Percentiles rank a stretch among this genome's conserved stretches.
Conservation (phyloP, 129 eudicot species). For the Erigeron canadensis region DNA sequence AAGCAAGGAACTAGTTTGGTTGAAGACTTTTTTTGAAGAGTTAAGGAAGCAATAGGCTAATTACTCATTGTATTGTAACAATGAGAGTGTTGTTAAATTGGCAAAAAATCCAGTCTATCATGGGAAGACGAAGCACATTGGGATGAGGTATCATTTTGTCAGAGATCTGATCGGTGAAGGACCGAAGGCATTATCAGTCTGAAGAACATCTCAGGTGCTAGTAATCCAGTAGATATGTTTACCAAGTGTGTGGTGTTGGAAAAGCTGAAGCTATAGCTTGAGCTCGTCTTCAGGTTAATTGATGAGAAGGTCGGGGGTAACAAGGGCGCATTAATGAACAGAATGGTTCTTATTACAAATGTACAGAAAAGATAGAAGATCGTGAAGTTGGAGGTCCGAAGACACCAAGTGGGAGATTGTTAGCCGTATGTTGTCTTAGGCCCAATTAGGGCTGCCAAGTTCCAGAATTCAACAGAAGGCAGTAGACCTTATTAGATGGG, state of each 20-base stretch:
- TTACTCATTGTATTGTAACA: too few relatives aligned
- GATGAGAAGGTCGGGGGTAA: not conserved
- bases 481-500: too few relatives aligned
- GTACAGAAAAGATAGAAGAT: too few relatives aligned
- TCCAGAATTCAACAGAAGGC: too few relatives aligned
- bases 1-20: not conserved
- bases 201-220: not conserved
- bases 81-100: too few relatives aligned
- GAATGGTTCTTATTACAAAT: too few relatives aligned
- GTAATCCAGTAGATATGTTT: not conserved
- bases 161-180: not conserved
- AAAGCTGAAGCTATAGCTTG: not conserved
- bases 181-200: not conserved
- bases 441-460: too few relatives aligned
- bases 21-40: not conserved
- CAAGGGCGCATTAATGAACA: too few relatives aligned
- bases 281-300: not conserved
- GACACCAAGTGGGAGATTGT: too few relatives aligned
- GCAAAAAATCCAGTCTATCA: not conserved
- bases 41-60: not conserved
- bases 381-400: too few relatives aligned
- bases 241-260: not conserved
- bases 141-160: not conserved
- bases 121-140: not conserved
- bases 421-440: too few relatives aligned